Base-by-base conservation (phyloP, 1,139 yeast genomes). In the Zygosaccharomyces pseudobailii region DNA sequence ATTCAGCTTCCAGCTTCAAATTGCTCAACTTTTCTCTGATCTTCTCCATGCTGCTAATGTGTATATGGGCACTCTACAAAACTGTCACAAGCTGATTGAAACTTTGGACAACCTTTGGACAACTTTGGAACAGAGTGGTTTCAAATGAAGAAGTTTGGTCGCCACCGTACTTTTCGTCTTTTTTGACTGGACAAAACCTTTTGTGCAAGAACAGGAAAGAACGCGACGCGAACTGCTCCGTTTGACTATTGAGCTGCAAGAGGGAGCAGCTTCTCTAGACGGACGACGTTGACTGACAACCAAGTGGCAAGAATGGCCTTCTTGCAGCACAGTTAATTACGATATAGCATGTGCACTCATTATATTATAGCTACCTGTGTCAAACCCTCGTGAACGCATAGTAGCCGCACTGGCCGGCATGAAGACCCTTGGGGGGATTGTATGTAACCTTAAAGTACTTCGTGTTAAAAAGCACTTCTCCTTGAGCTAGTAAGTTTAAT, bases 1-100 rank as follows among this genome's bases (percentile, higher is more conserved):
- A 76, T 75, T 94, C 99, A 58, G 96, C 90, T 69, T 92, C 98
- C 64, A 87, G 77, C 74, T 90, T 90, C 71, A 92, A 82, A 73
- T 83, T 82, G 76, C 78, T 84, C 76, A 92, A 76, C 82, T 92
- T 90, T 47, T 64, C 68, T 58, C 66, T 63, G 49, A 64, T 60
- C 55, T 62, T 62, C 45, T 63, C 67, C 68, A 64, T 64, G 30
- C 40, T 36, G 10, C 21, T 24, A 6, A 24, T 36, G 21, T 36
- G n/a, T n/a, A 21, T 34, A 19, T 34, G 36, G n/a, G 19, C 10
- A 10, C 36, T 19, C 13, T 19, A 10, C 24, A 21, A 34, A 24
- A 34, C 24, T 34, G 24, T 20, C 10, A 24, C 25, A 34, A 6
- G 13, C n/a, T 21, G 6, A 34, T 34, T 9, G n/a, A 21, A 20